Conservation (phyloP, 768 basidiomycete species). For the Lepiota venenata region DNA sequence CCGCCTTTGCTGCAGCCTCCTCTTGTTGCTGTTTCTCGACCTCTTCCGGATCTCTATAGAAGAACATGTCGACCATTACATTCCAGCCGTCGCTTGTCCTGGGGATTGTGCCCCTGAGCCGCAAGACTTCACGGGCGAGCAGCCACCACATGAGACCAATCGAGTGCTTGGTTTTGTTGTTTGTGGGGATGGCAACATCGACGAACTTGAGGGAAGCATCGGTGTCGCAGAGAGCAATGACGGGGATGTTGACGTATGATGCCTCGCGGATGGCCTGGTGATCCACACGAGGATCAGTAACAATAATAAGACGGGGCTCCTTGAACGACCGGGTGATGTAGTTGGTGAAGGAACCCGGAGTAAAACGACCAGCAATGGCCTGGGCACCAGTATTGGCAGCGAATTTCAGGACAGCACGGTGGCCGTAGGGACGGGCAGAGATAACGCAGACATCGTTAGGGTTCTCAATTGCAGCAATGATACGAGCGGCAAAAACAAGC, state of each 20-base stretch:
- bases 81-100: slow-evolving; percentile 93
- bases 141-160: slow-evolving; percentile 99
- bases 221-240: slow-evolving; percentile 98
- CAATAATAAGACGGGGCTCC: slow-evolving; percentile 97
- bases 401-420: slow-evolving; percentile 98
- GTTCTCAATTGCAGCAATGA: slow-evolving; percentile 97
- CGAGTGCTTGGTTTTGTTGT: slow-evolving; percentile 98
- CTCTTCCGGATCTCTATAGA: slow-evolving; percentile 99
- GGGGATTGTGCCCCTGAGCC: slow-evolving; percentile 91
- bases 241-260: slow-evolving; percentile 99
- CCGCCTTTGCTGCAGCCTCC: slow-evolving; percentile 83
- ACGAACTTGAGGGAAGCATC: slow-evolving; percentile 97
- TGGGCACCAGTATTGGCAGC: slow-evolving; percentile 98
- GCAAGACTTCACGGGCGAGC: slow-evolving; percentile 94
- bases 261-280: slow-evolving; percentile 99
- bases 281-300: slow-evolving; percentile 98
- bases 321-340: slow-evolving; percentile 99
- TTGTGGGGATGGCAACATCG: slow-evolving; percentile 97
- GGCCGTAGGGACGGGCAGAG: slow-evolving; percentile 97
- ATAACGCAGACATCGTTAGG: slow-evolving; percentile 98
- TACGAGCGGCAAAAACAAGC: slow-evolving; percentile 94
- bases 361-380: slow-evolving; percentile 99
- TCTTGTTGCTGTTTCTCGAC: slow-evolving; percentile 97
- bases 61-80: slow-evolving; percentile 99
- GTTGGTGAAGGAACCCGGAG: slow-evolving; percentile 98